Percentiles rank a stretch among this genome's conserved stretches.
phyloP scores from a whole-genome alignment of 345 rosid species.

The Eucalyptus coolabah region DNA sequence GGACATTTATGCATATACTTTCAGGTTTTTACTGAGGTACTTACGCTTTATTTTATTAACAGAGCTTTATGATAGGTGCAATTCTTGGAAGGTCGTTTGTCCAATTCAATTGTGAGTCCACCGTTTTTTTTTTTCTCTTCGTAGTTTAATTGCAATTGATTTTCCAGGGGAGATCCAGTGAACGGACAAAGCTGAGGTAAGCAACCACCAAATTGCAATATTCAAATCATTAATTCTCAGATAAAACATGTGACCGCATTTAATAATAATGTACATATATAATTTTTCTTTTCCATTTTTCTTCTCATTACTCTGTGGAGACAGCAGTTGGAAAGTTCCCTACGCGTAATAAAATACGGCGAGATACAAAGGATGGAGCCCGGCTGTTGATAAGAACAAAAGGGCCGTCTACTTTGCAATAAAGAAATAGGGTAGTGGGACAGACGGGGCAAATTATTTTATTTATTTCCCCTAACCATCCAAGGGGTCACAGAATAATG shows the following conservation, averaged over 20 bases:
- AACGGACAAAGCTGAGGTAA: conserved; percentile 19
- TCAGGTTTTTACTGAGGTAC: too few species aligned
- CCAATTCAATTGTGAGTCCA: not conserved
- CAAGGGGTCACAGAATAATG: not conserved
- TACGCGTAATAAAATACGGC: not conserved
- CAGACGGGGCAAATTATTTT: not conserved
- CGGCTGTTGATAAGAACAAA: not conserved
- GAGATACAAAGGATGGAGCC: not conserved
- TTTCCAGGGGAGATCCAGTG: not conserved
- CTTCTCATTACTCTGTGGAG: not conserved
- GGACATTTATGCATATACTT: too few species aligned
- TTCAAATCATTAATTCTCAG: not conserved
- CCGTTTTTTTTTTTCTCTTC: not conserved
- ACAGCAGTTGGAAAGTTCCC: not conserved
- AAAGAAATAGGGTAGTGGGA: not conserved
- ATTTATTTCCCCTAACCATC: not conserved
- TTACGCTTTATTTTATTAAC: not conserved
- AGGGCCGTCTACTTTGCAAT: not conserved
- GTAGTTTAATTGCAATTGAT: not conserved
- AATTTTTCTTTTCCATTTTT: not conserved
- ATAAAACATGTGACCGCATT: not conserved
- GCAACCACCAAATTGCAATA: not conserved
- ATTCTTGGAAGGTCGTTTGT: not conserved
- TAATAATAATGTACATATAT: not conserved
- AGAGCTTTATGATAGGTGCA: not conserved